Evolutionary conservation across 345 rosid species (phyloP), one percentile per base, ranked within the genome.

Genomic region (Erucastrum elatum): DNA sequence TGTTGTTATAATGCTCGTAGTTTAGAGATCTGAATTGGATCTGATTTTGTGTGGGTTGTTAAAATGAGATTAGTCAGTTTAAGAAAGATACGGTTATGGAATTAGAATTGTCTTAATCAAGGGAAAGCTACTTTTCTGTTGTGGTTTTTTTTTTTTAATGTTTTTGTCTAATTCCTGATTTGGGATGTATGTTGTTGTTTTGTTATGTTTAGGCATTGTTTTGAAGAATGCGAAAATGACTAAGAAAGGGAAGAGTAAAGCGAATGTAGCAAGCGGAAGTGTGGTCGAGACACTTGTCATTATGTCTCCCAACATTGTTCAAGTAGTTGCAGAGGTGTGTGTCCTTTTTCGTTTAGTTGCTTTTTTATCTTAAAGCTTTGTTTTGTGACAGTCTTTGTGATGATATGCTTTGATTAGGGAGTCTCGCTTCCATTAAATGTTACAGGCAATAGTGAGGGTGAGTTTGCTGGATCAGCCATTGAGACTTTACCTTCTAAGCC

Each of bases 221-320:
- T 79, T 94, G 89, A 89, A 92, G 89, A 83, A 88, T 71, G 98
- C 98, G 30, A 90, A 80, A 68, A 77, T 92, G 86, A 87, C 86
- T 16, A 89, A 82, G 81, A 92, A 83, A 81, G 94, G 98, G 44
- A 88, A 82, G 78, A 85, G 88, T 64, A 76, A 79, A 76, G 75
- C 93, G 49, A 94, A 89, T 87, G 87, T 92, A 27, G 75, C 83
- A 3, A 74, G 64, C 74, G 90, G 86, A 65, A 80, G 35, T 76
- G 70, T 88, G 70, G 76, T 94, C 53, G 89, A 89, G 68, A 89
- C 96, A 1, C 92, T 92, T 74, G 89, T 92, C 63, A 87, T 94
- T 70, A 84, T 81, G 17, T 80, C 97, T 1, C 71, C 75, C 55
- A 88, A 92, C 80, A 87, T 94, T 78, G 98, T 87, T 83, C 94